phyloP scores from a whole-genome alignment of 1,139 yeast genomes.

The Saccharomycopsis hybrid region DNA sequence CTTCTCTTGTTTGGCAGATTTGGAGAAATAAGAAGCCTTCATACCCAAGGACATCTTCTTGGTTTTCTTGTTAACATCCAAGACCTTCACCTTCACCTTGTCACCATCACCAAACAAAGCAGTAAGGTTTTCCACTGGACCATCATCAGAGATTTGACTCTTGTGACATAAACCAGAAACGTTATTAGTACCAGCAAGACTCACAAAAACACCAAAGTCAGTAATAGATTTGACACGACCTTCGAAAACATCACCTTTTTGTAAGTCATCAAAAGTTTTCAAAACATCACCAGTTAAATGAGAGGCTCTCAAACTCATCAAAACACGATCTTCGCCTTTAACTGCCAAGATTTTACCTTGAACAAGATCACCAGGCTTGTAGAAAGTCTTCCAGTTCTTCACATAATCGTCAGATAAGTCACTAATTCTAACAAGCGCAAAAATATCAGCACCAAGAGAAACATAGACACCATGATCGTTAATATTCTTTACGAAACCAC shows the following conservation, averaged over 20 bases:
- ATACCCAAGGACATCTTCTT: slow-evolving; percentile 80
- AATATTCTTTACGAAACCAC: slow-evolving; percentile 73
- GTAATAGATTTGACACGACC: slow-evolving; percentile 78
- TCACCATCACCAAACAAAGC: slow-evolving; percentile 82
- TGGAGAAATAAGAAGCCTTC: slow-evolving; percentile 80
- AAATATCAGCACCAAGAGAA: slow-evolving; percentile 62
- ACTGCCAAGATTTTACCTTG: slow-evolving; percentile 65
- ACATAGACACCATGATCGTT: slow-evolving; percentile 77
- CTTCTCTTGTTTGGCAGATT: slow-evolving; percentile 24
- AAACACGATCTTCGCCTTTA: slow-evolving; percentile 57
- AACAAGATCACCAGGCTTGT: slow-evolving; percentile 66
- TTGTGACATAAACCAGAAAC: slow-evolving; percentile 86
- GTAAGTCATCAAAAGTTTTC: slow-evolving; percentile 58
- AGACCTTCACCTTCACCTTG: slow-evolving; percentile 75
- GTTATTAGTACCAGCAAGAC: slow-evolving; percentile 65
- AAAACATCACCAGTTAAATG: slow-evolving; percentile 65
- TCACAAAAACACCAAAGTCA: slow-evolving; percentile 88
- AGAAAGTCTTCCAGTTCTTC: slow-evolving; percentile 82
- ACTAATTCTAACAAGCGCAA: slow-evolving; percentile 75
- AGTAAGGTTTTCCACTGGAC: slow-evolving; percentile 41
- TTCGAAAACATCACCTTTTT: slow-evolving; percentile 64
- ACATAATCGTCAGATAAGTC: slow-evolving; percentile 77
- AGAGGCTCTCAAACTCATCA: slow-evolving; percentile 75
- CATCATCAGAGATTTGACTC: slow-evolving; percentile 72
- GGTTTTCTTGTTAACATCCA: slow-evolving; percentile 56